These are phyloP conservation scores for Cutaneotrichosporon curvatum DNA, from an alignment of 1,284 basidiomycete species.

Conservation along the genomic window DNA sequence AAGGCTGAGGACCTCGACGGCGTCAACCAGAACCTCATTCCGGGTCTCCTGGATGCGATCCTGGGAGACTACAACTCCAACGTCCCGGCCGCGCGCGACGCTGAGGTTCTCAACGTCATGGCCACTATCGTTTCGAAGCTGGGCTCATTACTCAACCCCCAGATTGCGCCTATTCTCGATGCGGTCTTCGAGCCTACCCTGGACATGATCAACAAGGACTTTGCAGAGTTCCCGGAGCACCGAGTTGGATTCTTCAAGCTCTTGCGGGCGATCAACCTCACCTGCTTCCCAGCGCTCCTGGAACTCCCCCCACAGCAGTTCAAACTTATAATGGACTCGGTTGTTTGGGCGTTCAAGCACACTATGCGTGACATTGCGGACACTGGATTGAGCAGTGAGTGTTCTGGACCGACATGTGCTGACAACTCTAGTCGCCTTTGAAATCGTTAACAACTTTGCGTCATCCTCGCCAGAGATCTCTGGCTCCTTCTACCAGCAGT, in stretches of 20 bases:
- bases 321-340: constrained; percentile 96
- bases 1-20: constrained; percentile 93
- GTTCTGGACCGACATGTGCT: background rate
- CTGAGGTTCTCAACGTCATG: constrained; percentile 97
- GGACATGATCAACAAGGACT: constrained; percentile 99
- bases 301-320: constrained; percentile 85
- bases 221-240: constrained; percentile 95
- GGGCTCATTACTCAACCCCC: constrained; percentile 78
- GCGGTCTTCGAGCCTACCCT: constrained; percentile 97
- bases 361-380: constrained; percentile 99
- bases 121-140: constrained; percentile 87
- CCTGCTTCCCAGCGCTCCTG: constrained; percentile 92
- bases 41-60: constrained; percentile 91
- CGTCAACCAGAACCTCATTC: constrained; percentile 87
- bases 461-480: constrained; percentile 68
- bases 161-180: constrained; percentile 93
- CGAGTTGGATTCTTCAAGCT: constrained; percentile 97
- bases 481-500: constrained; percentile 82
- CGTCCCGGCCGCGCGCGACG: constrained; percentile 87
- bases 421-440: constrained; percentile 64
- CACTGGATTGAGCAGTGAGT: constrained; percentile 66
- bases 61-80: constrained; percentile 95
- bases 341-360: constrained; percentile 99
- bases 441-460: constrained; percentile 94
- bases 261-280: constrained; percentile 81